Percentiles rank a stretch among this genome's conserved stretches.
phyloP scores from a whole-genome alignment of 140 eudicot genomes.

The Oenanthe javanica region DNA sequence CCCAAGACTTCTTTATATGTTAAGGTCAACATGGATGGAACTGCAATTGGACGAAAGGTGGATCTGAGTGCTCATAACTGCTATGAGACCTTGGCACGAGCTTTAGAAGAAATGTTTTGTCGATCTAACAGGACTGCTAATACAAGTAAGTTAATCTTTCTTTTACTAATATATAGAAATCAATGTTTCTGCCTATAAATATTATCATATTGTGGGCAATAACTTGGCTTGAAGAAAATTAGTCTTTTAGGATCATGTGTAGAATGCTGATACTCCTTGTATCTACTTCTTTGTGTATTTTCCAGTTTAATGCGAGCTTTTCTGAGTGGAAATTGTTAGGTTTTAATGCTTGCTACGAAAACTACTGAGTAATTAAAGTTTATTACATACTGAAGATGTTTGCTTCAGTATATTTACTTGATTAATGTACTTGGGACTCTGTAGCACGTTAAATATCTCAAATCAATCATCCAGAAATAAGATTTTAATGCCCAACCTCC shows the following conservation, averaged over 20 bases:
- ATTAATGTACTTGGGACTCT: neutral
- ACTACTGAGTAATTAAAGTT: no score
- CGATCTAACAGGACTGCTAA: conserved; percentile 25
- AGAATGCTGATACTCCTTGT: neutral
- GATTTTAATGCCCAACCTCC: neutral
- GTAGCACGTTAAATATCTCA: neutral
- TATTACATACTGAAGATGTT: no score
- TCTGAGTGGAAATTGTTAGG: neutral
- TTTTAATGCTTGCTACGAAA: neutral
- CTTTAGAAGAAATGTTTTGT: conserved; percentile 74
- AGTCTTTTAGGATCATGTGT: neutral
- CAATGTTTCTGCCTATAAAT: neutral
- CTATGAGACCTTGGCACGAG: conserved; percentile 66
- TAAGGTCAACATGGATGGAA: conserved; percentile 93
- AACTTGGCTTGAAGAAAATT: neutral
- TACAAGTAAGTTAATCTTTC: conserved; percentile 38
- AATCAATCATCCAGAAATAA: neutral
- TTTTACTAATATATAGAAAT: neutral
- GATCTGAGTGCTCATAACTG: conserved; percentile 73
- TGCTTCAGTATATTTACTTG: neutral
- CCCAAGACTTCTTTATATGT: conserved; percentile 50
- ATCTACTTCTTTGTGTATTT: neutral
- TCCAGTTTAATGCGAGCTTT: neutral
- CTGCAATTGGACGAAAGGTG: conserved; percentile 78
- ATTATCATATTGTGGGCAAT: neutral